Percentiles rank a stretch among this genome's conserved stretches.
Evolutionary conservation across 441 rosid species (phyloP).

Genomic region (Geranium incanum): DNA sequence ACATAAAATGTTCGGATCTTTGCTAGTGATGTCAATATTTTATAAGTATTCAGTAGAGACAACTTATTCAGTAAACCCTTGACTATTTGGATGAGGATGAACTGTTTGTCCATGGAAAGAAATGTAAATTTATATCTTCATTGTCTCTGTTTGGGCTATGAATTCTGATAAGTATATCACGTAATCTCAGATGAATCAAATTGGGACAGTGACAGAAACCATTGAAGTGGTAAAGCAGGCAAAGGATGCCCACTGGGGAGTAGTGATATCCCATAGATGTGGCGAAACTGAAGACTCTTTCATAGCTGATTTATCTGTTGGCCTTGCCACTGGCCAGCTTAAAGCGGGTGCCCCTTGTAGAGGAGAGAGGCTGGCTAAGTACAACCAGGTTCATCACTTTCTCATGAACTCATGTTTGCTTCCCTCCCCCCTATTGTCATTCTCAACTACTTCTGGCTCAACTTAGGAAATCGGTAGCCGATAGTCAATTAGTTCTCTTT

Average conservation of each 20-base stretch:
- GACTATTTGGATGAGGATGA: neutral
- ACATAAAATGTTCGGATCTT: neutral
- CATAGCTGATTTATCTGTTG: constrained; percentile 84
- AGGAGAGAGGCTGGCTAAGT: constrained; percentile 86
- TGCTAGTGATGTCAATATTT: neutral
- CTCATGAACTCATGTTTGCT: constrained; percentile 1
- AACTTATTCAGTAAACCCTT: neutral
- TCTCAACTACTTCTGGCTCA: neutral
- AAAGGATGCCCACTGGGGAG: constrained; percentile 86
- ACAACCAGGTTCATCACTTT: constrained; percentile 64
- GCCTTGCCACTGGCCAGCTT: constrained; percentile 71
- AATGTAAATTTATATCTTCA: neutral
- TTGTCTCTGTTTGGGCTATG: neutral
- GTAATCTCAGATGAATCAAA: constrained; percentile 69
- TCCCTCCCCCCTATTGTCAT: neutral
- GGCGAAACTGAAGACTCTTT: constrained; percentile 92
- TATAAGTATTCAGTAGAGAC: neutral
- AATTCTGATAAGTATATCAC: constrained; percentile 8
- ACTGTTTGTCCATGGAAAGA: neutral
- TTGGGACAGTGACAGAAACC: constrained; percentile 92
- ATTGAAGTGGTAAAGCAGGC: constrained; percentile 83
- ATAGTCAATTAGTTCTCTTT: neutral
- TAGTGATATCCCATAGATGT: constrained; percentile 74
- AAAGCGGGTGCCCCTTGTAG: constrained; percentile 98
- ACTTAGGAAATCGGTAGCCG: neutral